Evolutionary conservation across 75 land plant species (phyloP).

Genomic region (Picea sitchensis): DNA sequence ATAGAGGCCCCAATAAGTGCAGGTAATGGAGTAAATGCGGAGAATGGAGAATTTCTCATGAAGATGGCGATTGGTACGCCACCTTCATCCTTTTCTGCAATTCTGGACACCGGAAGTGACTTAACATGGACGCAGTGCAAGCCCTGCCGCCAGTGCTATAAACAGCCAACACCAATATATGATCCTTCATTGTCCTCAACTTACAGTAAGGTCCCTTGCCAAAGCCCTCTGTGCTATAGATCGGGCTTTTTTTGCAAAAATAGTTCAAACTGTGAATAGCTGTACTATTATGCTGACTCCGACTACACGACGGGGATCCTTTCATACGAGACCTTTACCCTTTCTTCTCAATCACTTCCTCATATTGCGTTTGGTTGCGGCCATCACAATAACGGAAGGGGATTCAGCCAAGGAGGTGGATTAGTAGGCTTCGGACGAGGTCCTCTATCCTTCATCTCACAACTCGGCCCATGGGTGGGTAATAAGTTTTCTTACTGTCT

Average conservation of each 20-base stretch:
- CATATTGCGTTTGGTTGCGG: constrained; percentile 35
- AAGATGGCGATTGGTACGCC: constrained; percentile 23
- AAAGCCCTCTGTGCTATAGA: constrained; percentile 2
- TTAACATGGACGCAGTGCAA: constrained; percentile 32
- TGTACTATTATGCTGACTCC: constrained; percentile 22
- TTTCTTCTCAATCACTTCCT: constrained; percentile 1
- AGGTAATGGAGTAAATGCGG: neutral
- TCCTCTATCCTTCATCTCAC: constrained; percentile 16
- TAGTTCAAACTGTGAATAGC: neutral
- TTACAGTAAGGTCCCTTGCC: constrained; percentile 10
- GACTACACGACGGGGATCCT: constrained; percentile 22
- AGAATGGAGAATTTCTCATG: constrained; percentile 30
- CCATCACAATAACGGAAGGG: constrained; percentile 16
- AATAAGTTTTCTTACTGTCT: constrained; percentile 32
- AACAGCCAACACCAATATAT: constrained; percentile 18
- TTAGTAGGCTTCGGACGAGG: constrained; percentile 28
- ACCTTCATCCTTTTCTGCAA: constrained; percentile 8
- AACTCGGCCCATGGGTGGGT: constrained; percentile 1
- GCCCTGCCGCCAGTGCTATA: constrained; percentile 23
- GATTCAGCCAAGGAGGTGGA: constrained; percentile 10
- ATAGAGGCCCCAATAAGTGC: neutral
- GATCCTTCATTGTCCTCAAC: constrained; percentile 19
- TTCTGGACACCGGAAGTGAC: constrained; percentile 28
- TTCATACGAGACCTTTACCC: constrained; percentile 21
- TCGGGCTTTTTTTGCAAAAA: neutral